Evolutionary conservation across 805 yeast genomes (phyloP).

Genomic region (Wickerhamomyces tratensis): DNA sequence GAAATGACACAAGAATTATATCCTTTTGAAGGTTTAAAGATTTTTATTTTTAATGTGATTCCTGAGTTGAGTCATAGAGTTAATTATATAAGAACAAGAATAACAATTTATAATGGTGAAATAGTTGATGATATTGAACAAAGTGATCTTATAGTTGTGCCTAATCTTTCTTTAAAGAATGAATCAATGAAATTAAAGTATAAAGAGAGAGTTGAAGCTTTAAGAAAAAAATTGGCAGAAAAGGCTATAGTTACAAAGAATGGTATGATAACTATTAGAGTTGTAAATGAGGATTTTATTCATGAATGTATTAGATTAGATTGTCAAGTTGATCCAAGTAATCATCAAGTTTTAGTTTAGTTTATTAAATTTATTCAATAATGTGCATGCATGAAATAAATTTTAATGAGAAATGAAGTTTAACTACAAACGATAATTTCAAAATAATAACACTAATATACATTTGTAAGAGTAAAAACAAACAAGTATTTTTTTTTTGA

Average conservation of each 20-base stretch:
- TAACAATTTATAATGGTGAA: constrained; percentile 37
- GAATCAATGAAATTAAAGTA: constrained; percentile 1
- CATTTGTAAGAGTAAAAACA: too few relatives aligned
- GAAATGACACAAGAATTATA: constrained; percentile 9
- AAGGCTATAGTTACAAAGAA: neutral
- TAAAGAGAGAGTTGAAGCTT: constrained; percentile 7
- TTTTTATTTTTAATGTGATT: constrained; percentile 20
- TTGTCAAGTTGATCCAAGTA: too few relatives aligned
- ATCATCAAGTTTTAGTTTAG: too few relatives aligned
- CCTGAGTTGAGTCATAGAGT: constrained; percentile 1
- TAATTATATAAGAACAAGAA: constrained; percentile 8
- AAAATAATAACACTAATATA: too few relatives aligned
- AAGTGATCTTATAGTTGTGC: constrained; percentile 32
- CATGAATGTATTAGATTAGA: neutral
- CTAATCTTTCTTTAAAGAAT: constrained; percentile 4
- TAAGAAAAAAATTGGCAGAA: constrained; percentile 4
- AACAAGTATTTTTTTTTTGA: too few relatives aligned
- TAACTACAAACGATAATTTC: too few relatives aligned
- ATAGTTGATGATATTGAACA: constrained; percentile 17
- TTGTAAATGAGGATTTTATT: neutral
- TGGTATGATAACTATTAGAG: neutral
- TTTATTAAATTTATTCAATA: too few relatives aligned
- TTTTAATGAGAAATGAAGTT: too few relatives aligned
- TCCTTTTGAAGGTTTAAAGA: constrained; percentile 26
- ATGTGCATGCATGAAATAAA: too few relatives aligned